A percentile compares a stretch with the other conserved stretches of the same genome.
phyloP scores from a whole-genome alignment of 306 rosid species.

The Inga leiocalycina region DNA sequence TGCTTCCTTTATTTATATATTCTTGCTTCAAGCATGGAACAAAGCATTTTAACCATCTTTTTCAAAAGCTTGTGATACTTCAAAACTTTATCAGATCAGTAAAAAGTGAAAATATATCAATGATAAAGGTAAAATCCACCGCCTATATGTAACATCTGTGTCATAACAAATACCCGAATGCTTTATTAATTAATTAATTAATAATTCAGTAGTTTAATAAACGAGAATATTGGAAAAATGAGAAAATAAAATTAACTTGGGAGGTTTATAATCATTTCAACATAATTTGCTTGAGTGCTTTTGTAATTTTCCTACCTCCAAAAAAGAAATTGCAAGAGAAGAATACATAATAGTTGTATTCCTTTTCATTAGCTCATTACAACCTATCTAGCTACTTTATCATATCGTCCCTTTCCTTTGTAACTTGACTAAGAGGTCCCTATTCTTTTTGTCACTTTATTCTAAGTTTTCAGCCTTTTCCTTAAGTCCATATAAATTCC shows the following conservation, averaged over 20 bases:
- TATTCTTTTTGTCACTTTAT: conserved; percentile 44
- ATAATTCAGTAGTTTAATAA: not conserved
- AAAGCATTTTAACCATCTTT: conserved; percentile 16
- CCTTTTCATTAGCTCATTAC: not conserved
- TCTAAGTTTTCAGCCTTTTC: conserved; percentile 45
- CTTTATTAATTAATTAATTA: not conserved
- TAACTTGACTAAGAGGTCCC: conserved; percentile 36
- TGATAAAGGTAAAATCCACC: conserved; percentile 19
- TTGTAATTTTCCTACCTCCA: conserved; percentile 12
- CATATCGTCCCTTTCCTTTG: conserved; percentile 36
- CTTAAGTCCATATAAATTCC: conserved; percentile 43
- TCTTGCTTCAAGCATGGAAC: not conserved
- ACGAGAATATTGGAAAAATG: not conserved
- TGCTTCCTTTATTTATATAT: not conserved
- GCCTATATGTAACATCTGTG: not conserved
- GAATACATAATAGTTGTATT: conserved; percentile 9
- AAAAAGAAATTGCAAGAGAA: conserved; percentile 20
- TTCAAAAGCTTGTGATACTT: conserved; percentile 36
- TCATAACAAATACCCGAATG: not conserved
- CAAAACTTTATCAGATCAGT: conserved; percentile 40
- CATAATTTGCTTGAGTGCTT: not conserved
- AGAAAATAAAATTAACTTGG: not conserved
- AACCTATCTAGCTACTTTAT: not conserved
- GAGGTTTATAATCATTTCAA: not conserved
- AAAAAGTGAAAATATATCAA: conserved; percentile 18